phyloP scores from a whole-genome alignment of 495 filamentous ascomycete genomes.

The Letharia columbiana region DNA sequence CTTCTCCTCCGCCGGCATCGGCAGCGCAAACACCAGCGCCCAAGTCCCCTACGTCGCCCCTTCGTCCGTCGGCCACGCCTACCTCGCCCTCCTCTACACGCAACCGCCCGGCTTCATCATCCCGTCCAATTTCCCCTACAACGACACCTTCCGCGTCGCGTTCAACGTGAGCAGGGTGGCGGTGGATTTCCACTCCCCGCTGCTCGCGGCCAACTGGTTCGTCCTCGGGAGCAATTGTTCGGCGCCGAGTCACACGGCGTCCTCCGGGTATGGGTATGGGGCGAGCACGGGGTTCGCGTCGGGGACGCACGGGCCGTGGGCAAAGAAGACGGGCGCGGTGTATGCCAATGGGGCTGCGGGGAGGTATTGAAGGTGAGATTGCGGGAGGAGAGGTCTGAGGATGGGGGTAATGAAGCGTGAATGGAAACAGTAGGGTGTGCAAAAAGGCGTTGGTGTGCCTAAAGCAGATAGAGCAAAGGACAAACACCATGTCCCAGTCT shows the following conservation, averaged over 20 bases:
- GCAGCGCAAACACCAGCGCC: background rate
- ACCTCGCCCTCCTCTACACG: slow-evolving; percentile 16
- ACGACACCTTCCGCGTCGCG: slow-evolving; percentile 14
- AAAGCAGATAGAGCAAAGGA: no score
- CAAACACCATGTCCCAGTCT: no score
- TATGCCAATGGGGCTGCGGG: slow-evolving; percentile 1
- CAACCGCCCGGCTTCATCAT: slow-evolving; percentile 12
- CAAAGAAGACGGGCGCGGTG: background rate
- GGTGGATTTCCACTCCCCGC: slow-evolving; percentile 13
- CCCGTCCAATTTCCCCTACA: slow-evolving; percentile 19
- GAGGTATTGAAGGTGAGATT: background rate
- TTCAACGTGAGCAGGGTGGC: slow-evolving; percentile 16
- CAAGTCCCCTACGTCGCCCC: slow-evolving; percentile 17
- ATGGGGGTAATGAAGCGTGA: no score
- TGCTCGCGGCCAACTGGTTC: slow-evolving; percentile 16
- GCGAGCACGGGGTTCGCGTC: background rate
- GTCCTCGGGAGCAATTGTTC: slow-evolving; percentile 24
- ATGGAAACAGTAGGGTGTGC: no score
- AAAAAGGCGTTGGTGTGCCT: no score
- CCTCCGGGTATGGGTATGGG: background rate
- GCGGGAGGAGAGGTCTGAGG: no score
- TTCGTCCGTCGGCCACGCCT: slow-evolving; percentile 13
- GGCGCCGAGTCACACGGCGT: background rate
- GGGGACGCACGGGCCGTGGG: background rate
- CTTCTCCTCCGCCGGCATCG: slow-evolving; percentile 10